phyloP scores from a whole-genome alignment of 2,329 filamentous ascomycete genomes.

The Elsinoe ampelina region DNA sequence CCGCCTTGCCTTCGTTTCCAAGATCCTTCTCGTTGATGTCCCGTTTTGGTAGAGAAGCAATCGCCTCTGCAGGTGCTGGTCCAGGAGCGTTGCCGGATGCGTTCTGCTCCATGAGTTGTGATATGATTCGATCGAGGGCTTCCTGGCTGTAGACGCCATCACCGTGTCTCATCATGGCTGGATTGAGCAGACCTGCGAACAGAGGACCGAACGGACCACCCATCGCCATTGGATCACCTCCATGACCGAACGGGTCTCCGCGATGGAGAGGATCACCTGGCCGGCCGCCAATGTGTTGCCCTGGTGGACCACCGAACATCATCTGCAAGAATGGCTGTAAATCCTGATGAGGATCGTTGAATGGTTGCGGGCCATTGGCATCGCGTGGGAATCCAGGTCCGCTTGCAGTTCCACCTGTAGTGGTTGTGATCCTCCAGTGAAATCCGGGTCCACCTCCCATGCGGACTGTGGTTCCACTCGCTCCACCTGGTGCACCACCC shows the following conservation, averaged over 20 bases:
- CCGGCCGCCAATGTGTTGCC: not conserved
- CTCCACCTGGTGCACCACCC: not conserved
- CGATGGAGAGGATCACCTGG: slow-evolving; percentile 5
- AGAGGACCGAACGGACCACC: slow-evolving; percentile 35
- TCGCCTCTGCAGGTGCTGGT: slow-evolving; percentile 67
- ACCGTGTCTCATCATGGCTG: slow-evolving; percentile 44
- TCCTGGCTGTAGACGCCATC: slow-evolving; percentile 89
- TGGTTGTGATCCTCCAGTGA: slow-evolving; percentile 24
- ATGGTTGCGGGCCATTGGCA: slow-evolving; percentile 33
- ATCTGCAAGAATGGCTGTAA: slow-evolving; percentile 2
- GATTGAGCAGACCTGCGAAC: slow-evolving; percentile 37
- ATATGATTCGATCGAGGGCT: slow-evolving; percentile 79
- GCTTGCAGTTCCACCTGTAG: slow-evolving; percentile 21
- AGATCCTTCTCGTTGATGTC: slow-evolving; percentile 61
- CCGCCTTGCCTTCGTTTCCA: slow-evolving; percentile 56
- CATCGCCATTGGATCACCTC: slow-evolving; percentile 20
- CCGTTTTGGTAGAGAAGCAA: slow-evolving; percentile 58
- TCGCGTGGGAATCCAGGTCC: slow-evolving; percentile 39
- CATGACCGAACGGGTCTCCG: not conserved
- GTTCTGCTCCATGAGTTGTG: slow-evolving; percentile 78
- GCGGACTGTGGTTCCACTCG: not conserved
- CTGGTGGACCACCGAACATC: slow-evolving; percentile 13
- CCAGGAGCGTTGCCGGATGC: slow-evolving; percentile 67
- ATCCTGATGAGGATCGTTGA: slow-evolving; percentile 9
- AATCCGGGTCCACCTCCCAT: slow-evolving; percentile 19